These are phyloP conservation scores for Yamadazyma kitorensis DNA, from an alignment of 805 yeast genomes.

Conservation along the genomic window DNA sequence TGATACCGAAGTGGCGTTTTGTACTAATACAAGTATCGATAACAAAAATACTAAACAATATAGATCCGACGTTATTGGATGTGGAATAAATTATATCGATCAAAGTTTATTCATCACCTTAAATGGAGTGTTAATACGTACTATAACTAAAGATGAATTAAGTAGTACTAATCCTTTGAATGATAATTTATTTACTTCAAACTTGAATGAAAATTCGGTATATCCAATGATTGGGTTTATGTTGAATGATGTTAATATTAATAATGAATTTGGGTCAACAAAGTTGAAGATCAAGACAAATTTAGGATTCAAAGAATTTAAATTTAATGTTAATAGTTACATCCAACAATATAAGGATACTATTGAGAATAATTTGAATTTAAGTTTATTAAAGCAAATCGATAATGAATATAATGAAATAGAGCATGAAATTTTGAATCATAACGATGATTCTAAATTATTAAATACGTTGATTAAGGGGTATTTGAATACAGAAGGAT, in stretches of 20 bases:
- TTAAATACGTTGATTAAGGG: constrained; percentile 35
- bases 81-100: constrained; percentile 72
- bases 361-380: constrained; percentile 18
- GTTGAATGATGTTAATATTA: constrained; percentile 29
- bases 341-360: constrained; percentile 43
- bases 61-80: constrained; percentile 65
- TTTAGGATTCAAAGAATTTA: constrained; percentile 56
- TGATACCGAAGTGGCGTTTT: constrained; percentile 36
- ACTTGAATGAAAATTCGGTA: constrained; percentile 28
- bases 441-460: constrained; percentile 23
- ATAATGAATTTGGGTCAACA: constrained; percentile 18
- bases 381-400: constrained; percentile 19
- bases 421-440: constrained; percentile 17
- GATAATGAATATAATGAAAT: constrained; percentile 9
- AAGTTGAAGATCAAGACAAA: constrained; percentile 43
- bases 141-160: constrained; percentile 24
- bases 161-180: constrained; percentile 16
- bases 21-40: constrained; percentile 17
- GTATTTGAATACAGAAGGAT: constrained; percentile 39
- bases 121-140: constrained; percentile 58
- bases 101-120: constrained; percentile 71
- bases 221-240: constrained; percentile 36
- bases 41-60: constrained; percentile 10
- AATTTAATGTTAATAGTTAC: constrained; percentile 58
- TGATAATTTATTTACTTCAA: constrained; percentile 20